Conservation (phyloP, 805 yeast species). For the Starmerella stigmatis region DNA sequence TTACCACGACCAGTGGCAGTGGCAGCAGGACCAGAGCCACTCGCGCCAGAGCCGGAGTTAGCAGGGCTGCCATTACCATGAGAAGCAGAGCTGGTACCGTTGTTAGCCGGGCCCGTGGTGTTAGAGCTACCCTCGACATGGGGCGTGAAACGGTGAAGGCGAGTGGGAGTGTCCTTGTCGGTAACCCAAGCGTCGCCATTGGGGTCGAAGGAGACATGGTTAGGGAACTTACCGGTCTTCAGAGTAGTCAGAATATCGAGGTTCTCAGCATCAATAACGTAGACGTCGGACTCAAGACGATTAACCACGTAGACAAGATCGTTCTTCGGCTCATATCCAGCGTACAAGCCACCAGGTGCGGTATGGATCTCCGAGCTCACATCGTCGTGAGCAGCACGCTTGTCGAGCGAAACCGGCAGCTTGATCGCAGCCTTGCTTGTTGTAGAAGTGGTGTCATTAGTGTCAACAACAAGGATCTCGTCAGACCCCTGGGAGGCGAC, state of each 20-base stretch:
- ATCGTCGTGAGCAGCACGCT: conserved; percentile 8
- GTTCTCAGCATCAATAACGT: conserved; percentile 16
- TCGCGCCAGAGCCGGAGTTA: not conserved
- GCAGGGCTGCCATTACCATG: not conserved
- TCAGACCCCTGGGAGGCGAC: conserved; percentile 15
- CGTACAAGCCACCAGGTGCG: conserved; percentile 12
- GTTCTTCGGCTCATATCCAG: conserved; percentile 13
- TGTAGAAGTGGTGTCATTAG: not conserved
- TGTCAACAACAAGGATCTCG: conserved; percentile 15
- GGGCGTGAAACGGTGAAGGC: conserved; percentile 15
- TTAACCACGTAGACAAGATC: conserved; percentile 17
- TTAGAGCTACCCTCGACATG: not conserved
- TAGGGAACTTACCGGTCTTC: conserved; percentile 12
- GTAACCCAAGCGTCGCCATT: conserved; percentile 11
- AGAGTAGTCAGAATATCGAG: conserved; percentile 9
- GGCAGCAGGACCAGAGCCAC: not conserved
- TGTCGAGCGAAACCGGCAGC: not conserved
- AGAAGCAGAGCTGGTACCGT: not conserved
- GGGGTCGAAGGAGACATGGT: conserved; percentile 13
- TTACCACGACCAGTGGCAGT: not conserved
- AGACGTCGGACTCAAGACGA: conserved; percentile 12
- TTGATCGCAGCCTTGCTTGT: not conserved
- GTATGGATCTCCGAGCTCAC: conserved; percentile 4
- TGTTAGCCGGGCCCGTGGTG: not conserved
- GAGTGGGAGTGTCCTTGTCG: conserved; percentile 10